Percentiles rank a stretch among this genome's conserved stretches.
These are phyloP conservation scores for Akanthomyces lecanii DNA, from an alignment of 2,329 filamentous ascomycete genomes.

Conservation along the genomic window DNA sequence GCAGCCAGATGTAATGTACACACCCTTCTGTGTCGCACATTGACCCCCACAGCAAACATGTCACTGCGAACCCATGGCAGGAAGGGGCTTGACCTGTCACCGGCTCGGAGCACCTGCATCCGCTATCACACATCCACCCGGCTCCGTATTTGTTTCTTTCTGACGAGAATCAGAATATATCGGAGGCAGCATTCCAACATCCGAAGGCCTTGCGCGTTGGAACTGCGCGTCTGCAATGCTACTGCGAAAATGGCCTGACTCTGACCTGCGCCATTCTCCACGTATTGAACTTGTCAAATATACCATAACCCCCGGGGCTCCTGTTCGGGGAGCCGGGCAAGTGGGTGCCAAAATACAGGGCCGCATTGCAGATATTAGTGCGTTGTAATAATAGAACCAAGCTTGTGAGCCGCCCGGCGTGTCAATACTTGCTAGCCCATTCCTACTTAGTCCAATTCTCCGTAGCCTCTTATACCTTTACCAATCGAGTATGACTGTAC, in stretches of 20 bases:
- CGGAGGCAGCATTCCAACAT: neutral
- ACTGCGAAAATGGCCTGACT: constrained; percentile 12
- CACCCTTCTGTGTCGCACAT: neutral
- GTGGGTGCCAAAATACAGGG: neutral
- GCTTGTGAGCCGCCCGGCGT: too few species aligned
- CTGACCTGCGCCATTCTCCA: constrained; percentile 5
- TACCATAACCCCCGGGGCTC: neutral
- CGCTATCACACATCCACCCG: neutral
- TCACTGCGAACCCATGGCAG: constrained; percentile 1
- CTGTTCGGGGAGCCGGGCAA: neutral
- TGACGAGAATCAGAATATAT: neutral
- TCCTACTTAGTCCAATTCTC: neutral
- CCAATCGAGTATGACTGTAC: constrained; percentile 13
- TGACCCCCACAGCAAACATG: neutral
- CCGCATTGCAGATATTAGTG: too few species aligned
- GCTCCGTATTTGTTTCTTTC: neutral
- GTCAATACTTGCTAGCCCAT: neutral
- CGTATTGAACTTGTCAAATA: neutral
- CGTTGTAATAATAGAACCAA: neutral
- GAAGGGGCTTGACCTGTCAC: neutral
- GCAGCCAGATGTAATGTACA: neutral
- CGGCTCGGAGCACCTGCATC: neutral
- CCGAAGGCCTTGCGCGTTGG: neutral
- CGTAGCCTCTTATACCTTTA: neutral
- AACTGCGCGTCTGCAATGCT: neutral